Evolutionary conservation across 2,329 filamentous ascomycete genomes (phyloP), one percentile per base, ranked within the genome.

Genomic region (Trichoderma oligosporum): DNA sequence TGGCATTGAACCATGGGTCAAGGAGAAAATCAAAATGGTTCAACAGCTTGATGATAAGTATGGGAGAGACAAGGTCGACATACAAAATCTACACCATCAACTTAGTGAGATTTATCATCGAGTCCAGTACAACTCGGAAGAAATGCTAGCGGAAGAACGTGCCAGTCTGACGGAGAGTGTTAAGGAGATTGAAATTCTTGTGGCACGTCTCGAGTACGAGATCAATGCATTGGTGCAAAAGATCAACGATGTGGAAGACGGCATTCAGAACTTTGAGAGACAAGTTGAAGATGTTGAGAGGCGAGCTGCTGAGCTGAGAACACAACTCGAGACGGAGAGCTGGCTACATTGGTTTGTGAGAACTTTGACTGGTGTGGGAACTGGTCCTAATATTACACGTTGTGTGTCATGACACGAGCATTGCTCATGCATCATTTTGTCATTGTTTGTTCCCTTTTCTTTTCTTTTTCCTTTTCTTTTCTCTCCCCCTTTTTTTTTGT

Each of bases 161-260:
- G 78, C 80, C 20, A 79, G 82, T 52, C 76, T 96, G 35, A 82
- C 81, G 4, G 89, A 94, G 67, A 81, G 81, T 14, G 77, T 91
- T 60, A 87, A 87, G 69, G 89, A 94, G 61, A 79, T 97, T 12
- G 91, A 96, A 69, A 82, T 87, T 20, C 76, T 95, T 36, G 84
- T 87, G 2, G 90, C 91, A 18, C 92, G 92, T 71, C 78, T 97
- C 56, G 92, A 97, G 66, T 97, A 97, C 71, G 93, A 97, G 75
- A 86, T 97, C 60, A 83, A 87, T 59, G 84, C 85, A 14, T 76
- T 97, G n/a, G 79, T 85, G 47, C 84, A 86, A 46, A 91, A 91
- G 65, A 87, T 96, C 8, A 82, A 89, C 65, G 93, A 97, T 67
- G 88, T 96, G 7, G 91, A 96, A 67, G 88, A 91, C 60, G 89